Base-by-base conservation (phyloP, 495 filamentous ascomycete species). In the Oidiodendron maius region DNA sequence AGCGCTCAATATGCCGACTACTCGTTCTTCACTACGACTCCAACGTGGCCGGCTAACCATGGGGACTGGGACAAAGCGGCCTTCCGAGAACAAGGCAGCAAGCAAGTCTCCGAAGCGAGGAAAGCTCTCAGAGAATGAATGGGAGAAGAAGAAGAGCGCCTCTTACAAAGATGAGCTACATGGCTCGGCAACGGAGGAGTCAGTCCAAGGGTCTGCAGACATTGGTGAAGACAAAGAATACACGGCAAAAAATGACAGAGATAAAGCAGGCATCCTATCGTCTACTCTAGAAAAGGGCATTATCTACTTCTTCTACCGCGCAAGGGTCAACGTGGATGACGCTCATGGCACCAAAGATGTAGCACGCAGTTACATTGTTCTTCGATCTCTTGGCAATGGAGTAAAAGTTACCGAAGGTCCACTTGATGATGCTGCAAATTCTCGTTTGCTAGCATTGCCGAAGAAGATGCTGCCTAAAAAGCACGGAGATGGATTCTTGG, bases 271-370 rank as follows among this genome's bases (percentile, higher is more conserved):
- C 1, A 69, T 82, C 4, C 79, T 89, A 0, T 83, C 85, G n/a
- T 87, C 70, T 45, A 80, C 93, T 22, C 71, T 95, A 10, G 91
- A 97, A 59, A 96, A 95, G 56, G 91, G 91, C 2, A 76, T 95
- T 53, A 86, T 97, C 53, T 96, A 95, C 71, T 95, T 96, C 76
- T 95, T 96, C 71, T 83, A 82, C 61, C 83, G 89, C 35, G 78
- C 78, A 9, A 81, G 88, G 20, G 87, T 95, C 44, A 77, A 76
- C 46, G 73, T 87, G 16, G 76, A 88, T 11, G 77, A 89, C 10
- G 83, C 91, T 9, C 72, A 82, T n/a, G 64, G 72, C 48, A 65
- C 90, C 6, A 60, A 70, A 30, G 90, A 96, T 24, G 74, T 96
- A 34, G 78, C 86, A 18, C 84, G 87, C 50, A 89, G 77, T 57